Percentiles rank a stretch among this genome's conserved stretches.
Evolutionary conservation across 2,329 filamentous ascomycete species (phyloP).

Genomic region (Meredithiella fracta): DNA sequence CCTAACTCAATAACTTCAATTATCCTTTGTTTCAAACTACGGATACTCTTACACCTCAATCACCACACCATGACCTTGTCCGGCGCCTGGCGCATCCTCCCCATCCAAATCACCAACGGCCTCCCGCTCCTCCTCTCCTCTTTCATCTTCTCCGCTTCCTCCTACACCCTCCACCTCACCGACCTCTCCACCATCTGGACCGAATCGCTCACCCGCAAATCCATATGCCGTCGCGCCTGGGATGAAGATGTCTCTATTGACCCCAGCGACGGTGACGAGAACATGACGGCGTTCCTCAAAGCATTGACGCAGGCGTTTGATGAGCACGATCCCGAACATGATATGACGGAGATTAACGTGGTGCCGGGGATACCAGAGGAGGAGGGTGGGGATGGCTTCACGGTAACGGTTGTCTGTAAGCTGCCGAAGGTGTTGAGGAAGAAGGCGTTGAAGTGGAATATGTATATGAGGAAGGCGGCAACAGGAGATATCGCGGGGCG

Average conservation of each 20-base stretch:
- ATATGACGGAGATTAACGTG: constrained; percentile 30
- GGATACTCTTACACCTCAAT: too few species aligned
- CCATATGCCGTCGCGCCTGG: constrained; percentile 45
- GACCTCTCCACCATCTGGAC: constrained; percentile 61
- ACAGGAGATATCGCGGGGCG: constrained; percentile 28
- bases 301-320: constrained; percentile 40
- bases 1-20: too few species aligned
- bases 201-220: constrained; percentile 44
- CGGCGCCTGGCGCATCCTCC: constrained; percentile 33
- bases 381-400: constrained; percentile 21
- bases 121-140: constrained; percentile 50
- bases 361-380: constrained; percentile 17
- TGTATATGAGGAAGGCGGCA: constrained; percentile 35
- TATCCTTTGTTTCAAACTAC: too few species aligned
- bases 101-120: constrained; percentile 24
- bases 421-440: constrained; percentile 40
- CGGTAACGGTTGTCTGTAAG: constrained; percentile 38
- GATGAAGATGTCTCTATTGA: constrained; percentile 55
- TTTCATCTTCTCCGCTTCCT: constrained; percentile 32
- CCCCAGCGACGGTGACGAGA: constrained; percentile 49
- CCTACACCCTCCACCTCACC: constrained; percentile 51
- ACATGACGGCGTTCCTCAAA: constrained; percentile 49
- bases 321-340: constrained; percentile 28
- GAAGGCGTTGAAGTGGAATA: constrained; percentile 46
- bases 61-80: constrained; percentile 20